Conservation (phyloP, 805 yeast species). For the Hanseniaspora jakobsenii region DNA sequence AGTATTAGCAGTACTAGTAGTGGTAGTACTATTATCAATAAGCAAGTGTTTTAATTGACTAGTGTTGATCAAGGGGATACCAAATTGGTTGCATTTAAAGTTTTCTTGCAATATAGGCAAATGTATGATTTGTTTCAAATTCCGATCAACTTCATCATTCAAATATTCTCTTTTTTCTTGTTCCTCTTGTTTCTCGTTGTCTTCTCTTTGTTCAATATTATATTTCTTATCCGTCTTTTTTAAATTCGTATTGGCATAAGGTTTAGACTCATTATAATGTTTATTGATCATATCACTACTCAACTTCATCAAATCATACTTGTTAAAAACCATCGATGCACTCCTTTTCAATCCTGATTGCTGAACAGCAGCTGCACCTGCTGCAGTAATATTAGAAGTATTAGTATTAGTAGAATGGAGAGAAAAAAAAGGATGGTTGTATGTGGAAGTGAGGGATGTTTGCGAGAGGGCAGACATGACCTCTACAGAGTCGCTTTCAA, state of each 20-base stretch:
- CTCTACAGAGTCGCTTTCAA: conserved; percentile 14
- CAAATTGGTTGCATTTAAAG: conserved; percentile 9
- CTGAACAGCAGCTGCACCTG: too few species aligned
- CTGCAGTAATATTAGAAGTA: too few species aligned
- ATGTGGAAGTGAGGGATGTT: conserved; percentile 9
- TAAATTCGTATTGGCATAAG: too few species aligned
- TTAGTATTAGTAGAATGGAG: too few species aligned
- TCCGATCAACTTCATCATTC: background rate
- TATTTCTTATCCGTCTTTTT: too few species aligned
- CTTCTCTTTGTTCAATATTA: too few species aligned
- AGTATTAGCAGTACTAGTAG: too few species aligned
- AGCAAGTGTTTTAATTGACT: background rate
- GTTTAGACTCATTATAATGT: background rate
- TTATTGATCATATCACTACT: background rate
- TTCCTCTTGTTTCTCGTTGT: too few species aligned
- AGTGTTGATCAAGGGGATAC: conserved; percentile 11
- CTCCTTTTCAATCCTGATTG: background rate
- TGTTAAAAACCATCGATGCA: conserved; percentile 5
- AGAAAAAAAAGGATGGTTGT: too few species aligned
- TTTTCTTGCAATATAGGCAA: conserved; percentile 1
- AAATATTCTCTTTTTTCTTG: too few species aligned
- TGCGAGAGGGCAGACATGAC: conserved; percentile 14
- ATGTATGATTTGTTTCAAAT: conserved; percentile 4
- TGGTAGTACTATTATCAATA: too few species aligned
- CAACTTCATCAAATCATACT: conserved; percentile 6